Evolutionary conservation across 192 early-diverging fungal species (phyloP), one percentile per base, ranked within the genome.

Genomic region (Lobosporangium transversale): DNA sequence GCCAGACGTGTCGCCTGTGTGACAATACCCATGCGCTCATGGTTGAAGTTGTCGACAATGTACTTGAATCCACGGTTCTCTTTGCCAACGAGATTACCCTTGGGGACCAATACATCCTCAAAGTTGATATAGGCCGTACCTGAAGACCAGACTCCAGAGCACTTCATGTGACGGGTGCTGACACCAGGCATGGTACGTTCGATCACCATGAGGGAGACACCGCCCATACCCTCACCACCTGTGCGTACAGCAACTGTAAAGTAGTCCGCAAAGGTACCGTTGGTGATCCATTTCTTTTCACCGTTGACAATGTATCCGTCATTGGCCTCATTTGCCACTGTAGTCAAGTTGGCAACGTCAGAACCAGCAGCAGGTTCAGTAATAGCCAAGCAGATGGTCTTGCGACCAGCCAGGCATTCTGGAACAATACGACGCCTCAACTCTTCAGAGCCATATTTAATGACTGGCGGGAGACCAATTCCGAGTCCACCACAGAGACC

Each of bases 271-370:
- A 89, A 95, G 2, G 85, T 83, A 45, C 93, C 92, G 70, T 91
- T 94, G 21, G 91, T 92, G 50, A 91, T 85, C 91, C 91, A 95
- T 69, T 91, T 93, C 86, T 94, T 94, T 68, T 94, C 93, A n/a
- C 93, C 93, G 68, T 94, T 94, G 51, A 92, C 85, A 31, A 94
- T 86, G 66, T 88, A 94, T 2, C 92, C 93, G 61, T 89, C 87
- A 29, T 89, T 79, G 35, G 85, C 61, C 70, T 86, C 79, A 45
- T 87, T 89, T 5, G 92, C 93, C 53, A 88, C 87, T 18, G 88
- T 89, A 17, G 66, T 68, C 24, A 95, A 75, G 69, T 87, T 89
- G 53, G 93, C 93, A 7, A 95, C 93, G 81, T 94, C 93, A 1
- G 85, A 88, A 33, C 86, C 86, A 43, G 85, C 86, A 52, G 76